Evolutionary conservation across 371 early-diverging fungal genomes (phyloP).

Genomic region (Mortierella sp.): DNA sequence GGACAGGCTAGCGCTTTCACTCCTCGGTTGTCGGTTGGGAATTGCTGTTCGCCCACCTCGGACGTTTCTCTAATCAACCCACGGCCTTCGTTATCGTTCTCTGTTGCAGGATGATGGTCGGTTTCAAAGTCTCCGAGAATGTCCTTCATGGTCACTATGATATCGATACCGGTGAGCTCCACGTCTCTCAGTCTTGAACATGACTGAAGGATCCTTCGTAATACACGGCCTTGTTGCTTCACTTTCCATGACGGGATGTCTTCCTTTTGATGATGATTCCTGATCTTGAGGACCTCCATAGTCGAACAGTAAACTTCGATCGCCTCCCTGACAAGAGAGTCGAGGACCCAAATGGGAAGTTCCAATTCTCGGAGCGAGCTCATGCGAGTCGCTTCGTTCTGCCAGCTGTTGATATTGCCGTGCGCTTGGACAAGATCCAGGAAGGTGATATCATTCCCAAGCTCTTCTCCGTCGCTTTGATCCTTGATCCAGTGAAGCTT

Average conservation of each 20-base stretch:
- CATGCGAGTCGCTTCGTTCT: not conserved
- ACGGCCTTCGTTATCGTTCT: not conserved
- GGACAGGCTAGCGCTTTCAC: not conserved
- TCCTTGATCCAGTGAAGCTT: not conserved
- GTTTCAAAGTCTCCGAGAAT: not conserved
- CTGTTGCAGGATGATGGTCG: no score
- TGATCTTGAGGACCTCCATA: conserved; percentile 14
- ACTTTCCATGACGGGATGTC: not conserved
- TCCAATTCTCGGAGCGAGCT: conserved; percentile 4
- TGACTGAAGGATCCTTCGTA: not conserved
- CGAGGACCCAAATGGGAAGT: conserved; percentile 2
- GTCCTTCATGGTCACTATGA: not conserved
- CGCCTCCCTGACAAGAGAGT: not conserved
- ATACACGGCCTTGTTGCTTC: conserved; percentile 2
- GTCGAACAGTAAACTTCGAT: conserved; percentile 3
- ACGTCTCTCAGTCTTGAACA: conserved; percentile 1
- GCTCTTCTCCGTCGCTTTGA: no score
- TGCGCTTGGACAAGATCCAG: conserved; percentile 3
- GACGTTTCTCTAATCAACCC: no score
- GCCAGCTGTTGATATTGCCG: not conserved
- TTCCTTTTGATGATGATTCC: not conserved
- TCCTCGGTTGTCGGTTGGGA: no score
- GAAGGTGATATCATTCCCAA: not conserved
- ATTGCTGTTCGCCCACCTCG: no score
- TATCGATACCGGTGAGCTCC: conserved; percentile 1